Evolutionary conservation across 768 basidiomycete genomes (phyloP).

Genomic region (Suillus tomentosus): DNA sequence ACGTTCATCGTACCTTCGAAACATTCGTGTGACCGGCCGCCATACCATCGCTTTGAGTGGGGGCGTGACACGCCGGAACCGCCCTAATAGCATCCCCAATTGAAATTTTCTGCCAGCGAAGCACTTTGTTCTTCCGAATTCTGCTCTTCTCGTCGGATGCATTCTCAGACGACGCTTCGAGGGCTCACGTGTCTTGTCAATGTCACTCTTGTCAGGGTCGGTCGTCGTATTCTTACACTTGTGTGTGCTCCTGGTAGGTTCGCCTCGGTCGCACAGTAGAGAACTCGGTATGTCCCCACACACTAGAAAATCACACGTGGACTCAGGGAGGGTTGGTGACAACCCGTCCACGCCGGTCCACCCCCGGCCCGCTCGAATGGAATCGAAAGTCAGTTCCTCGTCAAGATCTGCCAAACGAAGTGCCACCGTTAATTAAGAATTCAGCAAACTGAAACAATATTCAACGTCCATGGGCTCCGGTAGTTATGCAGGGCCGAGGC

Average conservation of each 20-base stretch:
- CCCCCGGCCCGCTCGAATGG: background rate
- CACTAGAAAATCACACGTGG: too few relatives aligned
- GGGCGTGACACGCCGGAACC: background rate
- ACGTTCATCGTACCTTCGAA: background rate
- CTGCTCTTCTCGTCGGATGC: conserved; percentile 2
- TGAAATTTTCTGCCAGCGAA: conserved; percentile 6
- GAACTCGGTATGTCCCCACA: too few relatives aligned
- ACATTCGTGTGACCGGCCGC: conserved; percentile 5
- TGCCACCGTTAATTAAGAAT: conserved; percentile 6
- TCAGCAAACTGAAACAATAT: background rate
- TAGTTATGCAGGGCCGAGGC: conserved; percentile 1
- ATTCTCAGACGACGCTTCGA: conserved; percentile 3
- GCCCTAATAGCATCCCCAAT: conserved; percentile 1
- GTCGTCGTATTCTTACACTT: background rate
- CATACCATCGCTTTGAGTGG: background rate
- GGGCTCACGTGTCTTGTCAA: conserved; percentile 1
- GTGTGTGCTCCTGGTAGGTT: background rate
- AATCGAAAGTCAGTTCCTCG: conserved; percentile 3
- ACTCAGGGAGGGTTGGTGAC: background rate
- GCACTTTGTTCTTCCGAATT: background rate
- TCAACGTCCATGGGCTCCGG: background rate
- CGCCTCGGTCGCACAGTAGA: too few relatives aligned
- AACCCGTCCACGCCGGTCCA: background rate
- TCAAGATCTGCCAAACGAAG: conserved; percentile 4
- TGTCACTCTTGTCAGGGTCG: conserved; percentile 6